phyloP scores from a whole-genome alignment of 2,329 filamentous ascomycete genomes.

The Fusarium metavorans region DNA sequence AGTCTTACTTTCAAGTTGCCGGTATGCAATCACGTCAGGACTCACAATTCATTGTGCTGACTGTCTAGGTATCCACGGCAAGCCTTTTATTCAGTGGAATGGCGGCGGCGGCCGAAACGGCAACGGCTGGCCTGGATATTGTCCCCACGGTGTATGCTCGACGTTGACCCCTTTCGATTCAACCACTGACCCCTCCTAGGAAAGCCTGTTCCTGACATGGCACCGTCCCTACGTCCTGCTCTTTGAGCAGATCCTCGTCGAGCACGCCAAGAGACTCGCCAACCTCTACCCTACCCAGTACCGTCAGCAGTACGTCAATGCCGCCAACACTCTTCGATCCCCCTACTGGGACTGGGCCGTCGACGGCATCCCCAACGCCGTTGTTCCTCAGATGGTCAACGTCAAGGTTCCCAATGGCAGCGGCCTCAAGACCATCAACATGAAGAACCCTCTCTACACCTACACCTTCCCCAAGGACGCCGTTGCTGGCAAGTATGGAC shows the following conservation, averaged over 20 bases:
- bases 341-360: constrained; percentile 69
- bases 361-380: constrained; percentile 57
- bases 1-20: constrained; percentile 64
- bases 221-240: constrained; percentile 67
- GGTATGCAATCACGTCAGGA: constrained; percentile 49
- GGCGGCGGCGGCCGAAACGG: constrained; percentile 48
- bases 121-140: constrained; percentile 56
- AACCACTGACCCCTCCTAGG: constrained; percentile 47
- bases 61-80: constrained; percentile 54
- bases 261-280: constrained; percentile 60
- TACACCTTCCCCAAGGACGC: constrained; percentile 61
- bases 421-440: constrained; percentile 44
- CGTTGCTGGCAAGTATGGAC: constrained; percentile 53
- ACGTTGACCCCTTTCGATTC: background rate
- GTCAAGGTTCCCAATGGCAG: constrained; percentile 57
- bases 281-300: constrained; percentile 53
- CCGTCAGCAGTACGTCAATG: constrained; percentile 54
- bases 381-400: constrained; percentile 48
- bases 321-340: constrained; percentile 60
- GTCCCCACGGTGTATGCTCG: constrained; percentile 57
- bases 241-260: constrained; percentile 67
- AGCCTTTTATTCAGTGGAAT: constrained; percentile 58
- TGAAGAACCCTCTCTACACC: constrained; percentile 65
- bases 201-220: constrained; percentile 65
- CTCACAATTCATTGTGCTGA: constrained; percentile 8